Base-by-base conservation (phyloP, 768 basidiomycete species). In the Hygrocybe punicea region DNA sequence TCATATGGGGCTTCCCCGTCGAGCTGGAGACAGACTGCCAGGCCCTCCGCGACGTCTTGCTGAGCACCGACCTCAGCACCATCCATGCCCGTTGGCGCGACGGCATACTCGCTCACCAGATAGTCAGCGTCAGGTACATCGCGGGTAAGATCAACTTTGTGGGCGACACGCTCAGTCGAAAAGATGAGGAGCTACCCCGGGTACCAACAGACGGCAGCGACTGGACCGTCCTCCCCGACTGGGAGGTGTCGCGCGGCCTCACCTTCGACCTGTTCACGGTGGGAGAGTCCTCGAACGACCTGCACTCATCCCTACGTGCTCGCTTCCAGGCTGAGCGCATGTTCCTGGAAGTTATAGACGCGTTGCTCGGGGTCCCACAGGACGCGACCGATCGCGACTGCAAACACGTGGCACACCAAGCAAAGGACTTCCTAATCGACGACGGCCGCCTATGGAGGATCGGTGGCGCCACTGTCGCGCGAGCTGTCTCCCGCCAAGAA, bases 1-100 rank as follows among this genome's bases (percentile, higher is more conserved):
- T 63, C 2, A 61, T 70, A 0, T 71, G 60, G 47, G 67, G 71
- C 0, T 71, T 62, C 29, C 72, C 69, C 0, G 51, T 76, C 0
- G 67, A 73, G 45, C 40, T 76, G 14, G 67, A 72, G 51, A 76
- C 72, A 0, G 74, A 76, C 58, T 75, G 73, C 57, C 64, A 71
- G 29, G 73, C 73, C 1, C 62, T 76, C 1, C 47, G 67, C 4
- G 72, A 75, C 48, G 40, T 67, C 1, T 58, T 77, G 0, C 2
- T 62, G 1, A 71, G 45, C 11, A 23, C n/a, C 17, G 23, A 47
- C n/a, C 21, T 19, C 11, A 47, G 21, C 45, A 13, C 21, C 6
- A 17, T 5, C 21, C 45, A 47, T 23, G 21, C 17, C 2, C 16
- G 45, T 7, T 47, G 45, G 45, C 6, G 21, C 7, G 45, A 47